phyloP scores from a whole-genome alignment of 306 rosid species.

The Dalbergia oliveri region DNA sequence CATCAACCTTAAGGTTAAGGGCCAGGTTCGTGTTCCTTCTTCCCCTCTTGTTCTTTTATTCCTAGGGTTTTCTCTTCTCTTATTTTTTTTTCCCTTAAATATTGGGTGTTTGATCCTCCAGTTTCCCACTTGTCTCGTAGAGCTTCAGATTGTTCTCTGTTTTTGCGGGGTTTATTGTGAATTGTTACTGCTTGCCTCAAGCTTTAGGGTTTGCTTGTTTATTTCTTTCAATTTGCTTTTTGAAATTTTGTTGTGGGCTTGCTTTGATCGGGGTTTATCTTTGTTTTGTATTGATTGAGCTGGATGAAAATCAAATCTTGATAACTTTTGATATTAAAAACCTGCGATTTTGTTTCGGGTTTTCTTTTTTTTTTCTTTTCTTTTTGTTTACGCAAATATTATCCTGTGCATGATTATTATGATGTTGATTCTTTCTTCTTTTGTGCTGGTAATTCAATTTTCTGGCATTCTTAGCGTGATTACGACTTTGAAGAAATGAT shows the following conservation, averaged over 20 bases:
- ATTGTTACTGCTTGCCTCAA: neutral
- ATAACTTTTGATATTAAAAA: neutral
- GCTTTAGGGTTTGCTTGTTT: neutral
- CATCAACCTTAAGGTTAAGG: conserved; percentile 89
- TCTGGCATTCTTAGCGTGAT: neutral
- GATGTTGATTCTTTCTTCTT: neutral
- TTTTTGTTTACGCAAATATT: no score
- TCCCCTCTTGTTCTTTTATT: neutral
- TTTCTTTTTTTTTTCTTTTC: neutral
- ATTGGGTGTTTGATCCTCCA: neutral
- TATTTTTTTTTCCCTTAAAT: no score
- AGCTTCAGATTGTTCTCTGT: neutral
- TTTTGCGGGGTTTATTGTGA: neutral
- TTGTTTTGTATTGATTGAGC: neutral
- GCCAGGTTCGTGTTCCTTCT: conserved; percentile 61
- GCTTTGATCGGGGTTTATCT: neutral
- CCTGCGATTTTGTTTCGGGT: neutral
- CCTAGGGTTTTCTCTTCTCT: conserved; percentile 35
- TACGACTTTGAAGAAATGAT: neutral
- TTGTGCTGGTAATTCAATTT: neutral
- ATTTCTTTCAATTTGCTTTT: neutral
- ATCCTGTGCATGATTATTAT: neutral
- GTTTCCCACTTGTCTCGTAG: neutral
- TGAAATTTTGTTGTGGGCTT: neutral
- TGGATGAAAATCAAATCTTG: neutral